Evolutionary conservation across 257 asterid species (phyloP), one percentile per base, ranked within the genome.

Genomic region (Penstemon davidsonii): DNA sequence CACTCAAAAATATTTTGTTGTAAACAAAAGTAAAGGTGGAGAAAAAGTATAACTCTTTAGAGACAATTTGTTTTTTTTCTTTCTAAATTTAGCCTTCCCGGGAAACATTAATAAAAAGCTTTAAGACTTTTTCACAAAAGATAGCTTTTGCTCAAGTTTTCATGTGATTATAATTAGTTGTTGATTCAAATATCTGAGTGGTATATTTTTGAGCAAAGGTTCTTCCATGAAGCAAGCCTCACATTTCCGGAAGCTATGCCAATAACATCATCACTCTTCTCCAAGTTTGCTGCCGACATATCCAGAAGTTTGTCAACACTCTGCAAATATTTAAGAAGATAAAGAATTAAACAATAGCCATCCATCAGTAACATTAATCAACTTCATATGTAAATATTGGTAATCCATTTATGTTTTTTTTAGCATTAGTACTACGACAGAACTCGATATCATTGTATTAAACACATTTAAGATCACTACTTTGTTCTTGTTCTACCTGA

Each of bases 271-370:
- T 81, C 86, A 60, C 85, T 83, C 78, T 86, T 82, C 71, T 64
- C 88, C 77, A 82, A 70, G 38, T 71, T 61, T 55, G 83, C 80
- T 68, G 91, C 85, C 33, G 98, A 88, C 63, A 90, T 68, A 40
- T 81, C 80, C 52, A 90, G 70, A 70, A 92, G 90, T 71, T 76
- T 85, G 69, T 90, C 95, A 81, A 92, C 72, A 73, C 95, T 86
- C 98, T 92, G 95, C 82, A 80, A 44, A 67, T 62, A 73, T 57
- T 55, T 55, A 54, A 36, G 69, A 59, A 76, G 64, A 65, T 8
- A 45, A 67, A 69, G 62, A 64, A 63, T 44, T 51, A 39, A 65
- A 70, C 62, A 66, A 68, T 73, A 60, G 62, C 65, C 55, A 52
- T 60, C 51, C 62, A 47, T 54, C 44, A 38, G 55, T 55, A 46